Evolutionary conservation across 371 early-diverging fungal species (phyloP).

Genomic region (Apophysomyces elegans): DNA sequence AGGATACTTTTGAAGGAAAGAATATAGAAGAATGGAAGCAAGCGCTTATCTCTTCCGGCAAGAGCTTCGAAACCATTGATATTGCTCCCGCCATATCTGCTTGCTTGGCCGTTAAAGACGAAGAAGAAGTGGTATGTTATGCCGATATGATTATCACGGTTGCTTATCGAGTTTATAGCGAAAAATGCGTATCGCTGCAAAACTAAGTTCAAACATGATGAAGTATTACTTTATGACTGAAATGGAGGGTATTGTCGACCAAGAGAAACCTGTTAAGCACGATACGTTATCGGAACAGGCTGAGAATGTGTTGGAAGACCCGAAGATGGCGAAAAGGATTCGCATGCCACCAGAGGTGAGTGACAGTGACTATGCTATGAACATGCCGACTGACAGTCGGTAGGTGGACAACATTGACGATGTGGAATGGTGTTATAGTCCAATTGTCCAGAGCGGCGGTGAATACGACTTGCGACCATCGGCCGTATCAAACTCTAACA

Average conservation of each 20-base stretch:
- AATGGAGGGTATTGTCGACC: conserved; percentile 86
- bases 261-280: conserved; percentile 87
- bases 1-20: conserved; percentile 82
- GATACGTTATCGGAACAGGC: conserved; percentile 81
- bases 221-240: conserved; percentile 84
- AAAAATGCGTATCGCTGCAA: conserved; percentile 75
- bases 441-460: conserved; percentile 97
- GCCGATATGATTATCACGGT: background rate
- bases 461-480: conserved; percentile 86
- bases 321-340: conserved; percentile 66
- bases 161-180: conserved; percentile 46
- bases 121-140: conserved; percentile 76
- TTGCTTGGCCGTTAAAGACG: conserved; percentile 88
- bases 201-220: conserved; percentile 78
- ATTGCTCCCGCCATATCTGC: conserved; percentile 73
- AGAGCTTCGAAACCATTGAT: conserved; percentile 71
- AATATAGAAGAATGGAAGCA: conserved; percentile 81
- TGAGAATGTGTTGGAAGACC: conserved; percentile 72
- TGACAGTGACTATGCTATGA: background rate
- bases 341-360: conserved; percentile 71
- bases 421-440: conserved; percentile 93
- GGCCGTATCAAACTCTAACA: conserved; percentile 74
- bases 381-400: background rate
- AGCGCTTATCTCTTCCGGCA: conserved; percentile 52
- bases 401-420: conserved; percentile 44